These are phyloP conservation scores for Periconia digitata DNA, from an alignment of 2,329 filamentous ascomycete genomes.

Conservation along the genomic window DNA sequence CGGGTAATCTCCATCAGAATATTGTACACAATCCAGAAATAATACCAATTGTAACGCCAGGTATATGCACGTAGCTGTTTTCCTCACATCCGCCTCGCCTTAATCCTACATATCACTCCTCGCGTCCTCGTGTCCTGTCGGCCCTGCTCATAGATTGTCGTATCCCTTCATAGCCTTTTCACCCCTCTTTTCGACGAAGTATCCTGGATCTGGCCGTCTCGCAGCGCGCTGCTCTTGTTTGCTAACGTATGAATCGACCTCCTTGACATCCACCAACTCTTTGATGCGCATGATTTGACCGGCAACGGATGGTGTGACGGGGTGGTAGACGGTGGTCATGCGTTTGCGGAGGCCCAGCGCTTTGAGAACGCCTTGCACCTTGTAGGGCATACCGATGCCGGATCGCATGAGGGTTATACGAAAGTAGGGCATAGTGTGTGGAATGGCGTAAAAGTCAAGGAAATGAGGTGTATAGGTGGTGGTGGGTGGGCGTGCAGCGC, in stretches of 20 bases:
- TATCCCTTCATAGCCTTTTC: constrained; percentile 11
- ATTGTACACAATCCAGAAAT: neutral
- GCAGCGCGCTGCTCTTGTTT: constrained; percentile 69
- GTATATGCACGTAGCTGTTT: neutral
- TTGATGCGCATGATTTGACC: constrained; percentile 94
- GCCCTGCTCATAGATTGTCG: neutral
- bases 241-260: constrained; percentile 68
- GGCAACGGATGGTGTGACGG: constrained; percentile 76
- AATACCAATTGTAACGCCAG: neutral
- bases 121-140: neutral
- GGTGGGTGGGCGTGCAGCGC: neutral
- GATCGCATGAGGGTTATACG: constrained; percentile 88
- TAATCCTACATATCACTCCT: neutral
- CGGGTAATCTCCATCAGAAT: neutral
- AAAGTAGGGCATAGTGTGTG: constrained; percentile 71
- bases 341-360: constrained; percentile 85
- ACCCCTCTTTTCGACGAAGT: constrained; percentile 68
- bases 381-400: constrained; percentile 79
- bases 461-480: constrained; percentile 1
- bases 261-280: constrained; percentile 80
- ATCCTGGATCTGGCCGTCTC: constrained; percentile 76
- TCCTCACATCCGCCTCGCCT: neutral
- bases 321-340: constrained; percentile 85
- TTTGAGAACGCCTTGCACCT: constrained; percentile 76
- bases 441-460: neutral